Conservation (phyloP, 139 green algal species). For the Chlamydomonas eustigma region DNA sequence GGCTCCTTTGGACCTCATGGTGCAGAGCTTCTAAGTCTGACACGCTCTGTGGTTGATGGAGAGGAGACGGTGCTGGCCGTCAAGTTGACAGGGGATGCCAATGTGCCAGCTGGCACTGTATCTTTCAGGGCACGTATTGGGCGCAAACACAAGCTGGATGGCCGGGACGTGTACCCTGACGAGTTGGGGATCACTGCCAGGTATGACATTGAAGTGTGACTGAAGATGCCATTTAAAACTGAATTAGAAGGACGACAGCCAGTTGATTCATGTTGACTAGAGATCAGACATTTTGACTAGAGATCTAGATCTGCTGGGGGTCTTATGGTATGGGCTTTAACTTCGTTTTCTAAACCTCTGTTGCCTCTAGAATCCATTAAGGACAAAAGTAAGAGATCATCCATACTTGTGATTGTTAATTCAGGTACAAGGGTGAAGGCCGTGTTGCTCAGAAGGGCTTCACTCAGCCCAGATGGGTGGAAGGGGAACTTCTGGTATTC, state of each 20-base stretch:
- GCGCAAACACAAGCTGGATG: constrained; percentile 28
- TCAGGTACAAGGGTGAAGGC: constrained; percentile 77
- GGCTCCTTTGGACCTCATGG: constrained; percentile 86
- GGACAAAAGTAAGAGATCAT: not conserved
- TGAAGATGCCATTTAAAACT: not conserved
- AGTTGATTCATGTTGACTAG: no score
- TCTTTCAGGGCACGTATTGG: constrained; percentile 71
- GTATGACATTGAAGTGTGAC: not conserved
- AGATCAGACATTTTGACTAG: no score
- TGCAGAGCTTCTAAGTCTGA: constrained; percentile 77
- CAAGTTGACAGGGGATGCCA: constrained; percentile 89
- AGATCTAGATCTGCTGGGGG: no score
- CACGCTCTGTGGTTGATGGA: constrained; percentile 29
- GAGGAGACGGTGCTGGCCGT: constrained; percentile 66
- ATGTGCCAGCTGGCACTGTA: constrained; percentile 77
- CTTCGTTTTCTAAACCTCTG: no score
- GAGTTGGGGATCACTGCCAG: constrained; percentile 74
- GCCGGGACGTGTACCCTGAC: constrained; percentile 65
- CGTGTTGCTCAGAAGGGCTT: constrained; percentile 72
- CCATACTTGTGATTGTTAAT: not conserved
- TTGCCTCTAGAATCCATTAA: no score
- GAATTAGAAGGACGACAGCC: no score
- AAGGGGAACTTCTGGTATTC: constrained; percentile 89
- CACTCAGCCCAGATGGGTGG: constrained; percentile 71
- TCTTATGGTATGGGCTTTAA: not conserved